These are phyloP conservation scores for Diddensiella santjacobensis DNA, from an alignment of 805 yeast genomes.

Conservation along the genomic window DNA sequence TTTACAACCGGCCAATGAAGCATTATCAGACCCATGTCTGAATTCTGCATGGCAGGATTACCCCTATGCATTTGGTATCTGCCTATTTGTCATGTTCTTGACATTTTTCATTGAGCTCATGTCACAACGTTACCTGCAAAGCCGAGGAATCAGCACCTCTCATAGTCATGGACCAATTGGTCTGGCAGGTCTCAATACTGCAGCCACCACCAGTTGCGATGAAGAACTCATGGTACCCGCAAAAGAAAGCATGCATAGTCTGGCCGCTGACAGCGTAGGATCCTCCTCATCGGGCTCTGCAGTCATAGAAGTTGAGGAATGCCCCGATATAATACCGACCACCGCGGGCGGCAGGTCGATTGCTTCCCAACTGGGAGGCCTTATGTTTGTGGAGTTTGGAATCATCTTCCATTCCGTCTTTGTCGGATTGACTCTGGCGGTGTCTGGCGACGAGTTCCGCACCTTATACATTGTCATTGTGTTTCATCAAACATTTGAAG, in stretches of 20 bases:
- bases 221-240: neutral
- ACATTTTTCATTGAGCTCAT: conserved; percentile 24
- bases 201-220: neutral
- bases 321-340: neutral
- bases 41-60: conserved; percentile 42
- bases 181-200: conserved; percentile 3
- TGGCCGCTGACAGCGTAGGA: neutral
- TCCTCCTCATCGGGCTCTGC: neutral
- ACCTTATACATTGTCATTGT: conserved; percentile 57
- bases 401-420: conserved; percentile 79
- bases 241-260: neutral
- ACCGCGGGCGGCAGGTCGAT: neutral
- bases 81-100: conserved; percentile 44
- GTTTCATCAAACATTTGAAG: conserved; percentile 74
- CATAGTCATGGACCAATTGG: conserved; percentile 25
- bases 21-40: conserved; percentile 21
- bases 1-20: conserved; percentile 39
- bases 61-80: conserved; percentile 56
- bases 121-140: conserved; percentile 16
- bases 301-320: neutral
- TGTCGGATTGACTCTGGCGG: conserved; percentile 73
- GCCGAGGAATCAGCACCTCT: conserved; percentile 12
- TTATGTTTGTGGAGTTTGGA: conserved; percentile 72
- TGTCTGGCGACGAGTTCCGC: conserved; percentile 71
- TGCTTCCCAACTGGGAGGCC: conserved; percentile 38